Conservation (phyloP, 176 grass and related monocot genomes). For the Aegilops bicornis region DNA sequence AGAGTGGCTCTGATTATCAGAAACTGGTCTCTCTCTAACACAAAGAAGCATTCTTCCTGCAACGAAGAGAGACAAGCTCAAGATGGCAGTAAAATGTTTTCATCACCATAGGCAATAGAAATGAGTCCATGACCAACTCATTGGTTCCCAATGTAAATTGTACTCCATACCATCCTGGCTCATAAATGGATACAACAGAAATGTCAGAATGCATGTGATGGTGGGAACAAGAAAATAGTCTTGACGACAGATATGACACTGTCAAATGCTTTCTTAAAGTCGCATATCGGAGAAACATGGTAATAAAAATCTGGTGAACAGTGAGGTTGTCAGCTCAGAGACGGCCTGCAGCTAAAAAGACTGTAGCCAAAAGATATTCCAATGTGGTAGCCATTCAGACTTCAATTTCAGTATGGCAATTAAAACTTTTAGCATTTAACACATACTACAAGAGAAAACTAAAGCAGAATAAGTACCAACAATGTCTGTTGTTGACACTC, state of each 20-base stretch:
- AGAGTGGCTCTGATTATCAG: conserved; percentile 68
- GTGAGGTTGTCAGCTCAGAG: not conserved
- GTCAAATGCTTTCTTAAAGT: conserved; percentile 1
- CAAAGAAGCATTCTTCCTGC: conserved; percentile 92
- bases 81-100: not conserved
- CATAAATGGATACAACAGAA: not conserved
- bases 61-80: not conserved
- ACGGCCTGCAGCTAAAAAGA: not conserved
- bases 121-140: not conserved
- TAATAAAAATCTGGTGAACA: not conserved
- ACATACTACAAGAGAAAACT: not conserved
- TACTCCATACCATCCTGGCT: not conserved
- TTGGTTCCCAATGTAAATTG: not conserved
- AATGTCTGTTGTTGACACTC: conserved; percentile 90
- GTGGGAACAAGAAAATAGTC: not conserved
- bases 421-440: conserved; percentile 16
- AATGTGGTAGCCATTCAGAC: not conserved
- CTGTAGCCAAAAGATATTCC: not conserved
- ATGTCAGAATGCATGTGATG: not conserved
- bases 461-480: conserved; percentile 60
- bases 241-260: not conserved
- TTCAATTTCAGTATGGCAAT: not conserved
- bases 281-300: not conserved
- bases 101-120: not conserved
- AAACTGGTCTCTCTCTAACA: conserved; percentile 79